Evolutionary conservation across 1,139 yeast genomes (phyloP).

Genomic region (Saccharomycopsis crataegensis): DNA sequence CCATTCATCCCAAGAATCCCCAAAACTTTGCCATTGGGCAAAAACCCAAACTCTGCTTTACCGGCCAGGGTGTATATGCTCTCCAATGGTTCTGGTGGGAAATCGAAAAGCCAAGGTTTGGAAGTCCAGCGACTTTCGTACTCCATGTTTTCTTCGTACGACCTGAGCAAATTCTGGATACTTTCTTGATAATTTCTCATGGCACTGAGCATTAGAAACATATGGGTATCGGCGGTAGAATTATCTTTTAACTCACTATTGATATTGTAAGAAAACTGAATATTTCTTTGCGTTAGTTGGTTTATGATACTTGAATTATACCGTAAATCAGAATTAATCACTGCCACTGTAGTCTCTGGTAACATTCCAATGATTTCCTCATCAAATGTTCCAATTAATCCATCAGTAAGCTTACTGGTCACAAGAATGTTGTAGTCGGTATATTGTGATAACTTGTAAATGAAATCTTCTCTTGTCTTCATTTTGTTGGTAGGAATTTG

Average conservation of each 20-base stretch:
- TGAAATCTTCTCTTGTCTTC: slow-evolving; percentile 7
- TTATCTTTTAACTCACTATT: slow-evolving; percentile 13
- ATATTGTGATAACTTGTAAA: not conserved
- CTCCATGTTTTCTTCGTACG: slow-evolving; percentile 43
- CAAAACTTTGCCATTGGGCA: slow-evolving; percentile 52
- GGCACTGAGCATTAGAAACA: slow-evolving; percentile 56
- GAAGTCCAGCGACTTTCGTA: not conserved
- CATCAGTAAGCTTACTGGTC: slow-evolving; percentile 6
- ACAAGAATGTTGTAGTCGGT: slow-evolving; percentile 9
- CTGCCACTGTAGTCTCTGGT: slow-evolving; percentile 10
- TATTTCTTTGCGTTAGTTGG: slow-evolving; percentile 2
- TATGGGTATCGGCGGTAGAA: slow-evolving; percentile 75
- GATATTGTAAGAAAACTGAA: slow-evolving; percentile 11
- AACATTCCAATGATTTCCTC: slow-evolving; percentile 6
- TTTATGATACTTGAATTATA: slow-evolving; percentile 6
- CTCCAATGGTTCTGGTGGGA: slow-evolving; percentile 3
- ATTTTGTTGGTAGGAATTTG: not conserved
- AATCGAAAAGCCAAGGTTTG: slow-evolving; percentile 13
- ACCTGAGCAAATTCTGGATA: slow-evolving; percentile 40
- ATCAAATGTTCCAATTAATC: slow-evolving; percentile 5
- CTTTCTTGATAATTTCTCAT: slow-evolving; percentile 54
- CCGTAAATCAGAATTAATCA: slow-evolving; percentile 1
- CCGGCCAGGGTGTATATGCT: slow-evolving; percentile 24
- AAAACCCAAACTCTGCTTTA: slow-evolving; percentile 42
- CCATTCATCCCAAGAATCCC: slow-evolving; percentile 76